Evolutionary conservation across 257 asterid species (phyloP).

Genomic region (Coffea eugenioides): DNA sequence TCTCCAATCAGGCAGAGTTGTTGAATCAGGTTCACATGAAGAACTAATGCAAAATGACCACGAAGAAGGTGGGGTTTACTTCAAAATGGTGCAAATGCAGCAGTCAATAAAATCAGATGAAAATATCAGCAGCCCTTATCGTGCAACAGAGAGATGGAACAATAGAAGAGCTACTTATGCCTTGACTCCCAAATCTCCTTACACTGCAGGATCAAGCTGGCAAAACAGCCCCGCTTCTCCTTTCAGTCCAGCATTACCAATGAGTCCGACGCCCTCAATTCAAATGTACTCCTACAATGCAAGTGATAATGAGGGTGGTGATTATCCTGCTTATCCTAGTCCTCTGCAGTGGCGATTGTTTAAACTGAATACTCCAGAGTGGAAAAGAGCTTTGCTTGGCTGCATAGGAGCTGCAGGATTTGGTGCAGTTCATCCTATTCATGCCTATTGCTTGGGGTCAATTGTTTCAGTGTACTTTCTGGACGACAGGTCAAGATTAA

Average conservation of each 20-base stretch:
- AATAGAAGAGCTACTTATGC: background rate
- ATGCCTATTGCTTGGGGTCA: conserved; percentile 64
- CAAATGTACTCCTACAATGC: conserved; percentile 42
- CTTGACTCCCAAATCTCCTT: conserved; percentile 31
- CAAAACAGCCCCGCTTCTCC: conserved; percentile 50
- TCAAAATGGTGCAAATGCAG: conserved; percentile 52
- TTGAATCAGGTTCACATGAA: conserved; percentile 67
- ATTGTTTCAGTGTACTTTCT: conserved; percentile 52
- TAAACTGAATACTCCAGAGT: conserved; percentile 64
- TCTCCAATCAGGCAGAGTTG: conserved; percentile 52
- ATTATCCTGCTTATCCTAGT: conserved; percentile 9
- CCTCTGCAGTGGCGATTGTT: conserved; percentile 49
- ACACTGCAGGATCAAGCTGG: conserved; percentile 39
- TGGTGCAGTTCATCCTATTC: conserved; percentile 63
- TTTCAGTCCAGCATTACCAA: conserved; percentile 40
- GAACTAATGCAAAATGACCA: conserved; percentile 40
- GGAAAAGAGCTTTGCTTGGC: conserved; percentile 67
- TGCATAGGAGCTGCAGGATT: conserved; percentile 54
- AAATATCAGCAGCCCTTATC: conserved; percentile 12
- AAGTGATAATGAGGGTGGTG: conserved; percentile 31
- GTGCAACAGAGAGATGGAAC: conserved; percentile 8
- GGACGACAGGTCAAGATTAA: conserved; percentile 30
- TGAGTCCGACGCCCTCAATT: conserved; percentile 35
- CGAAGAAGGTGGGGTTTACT: conserved; percentile 47
- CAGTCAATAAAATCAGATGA: conserved; percentile 27